phyloP scores from a whole-genome alignment of 2,329 filamentous ascomycete genomes.

The Xylaria sp. region DNA sequence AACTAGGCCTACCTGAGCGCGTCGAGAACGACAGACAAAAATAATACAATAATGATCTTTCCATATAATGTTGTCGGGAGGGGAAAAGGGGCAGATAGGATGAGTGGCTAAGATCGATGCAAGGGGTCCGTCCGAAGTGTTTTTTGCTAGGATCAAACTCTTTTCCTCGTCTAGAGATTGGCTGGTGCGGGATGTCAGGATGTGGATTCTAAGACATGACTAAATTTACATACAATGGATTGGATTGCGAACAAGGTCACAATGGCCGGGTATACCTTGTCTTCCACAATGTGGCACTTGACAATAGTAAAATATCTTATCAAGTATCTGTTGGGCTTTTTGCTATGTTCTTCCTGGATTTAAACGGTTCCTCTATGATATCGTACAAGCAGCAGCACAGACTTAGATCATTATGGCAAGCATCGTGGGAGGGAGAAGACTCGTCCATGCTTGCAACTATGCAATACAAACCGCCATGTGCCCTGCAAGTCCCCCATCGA shows the following conservation, averaged over 20 bases:
- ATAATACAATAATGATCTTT: background rate
- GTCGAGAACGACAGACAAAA: background rate
- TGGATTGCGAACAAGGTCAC: conserved; percentile 4
- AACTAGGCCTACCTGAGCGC: background rate
- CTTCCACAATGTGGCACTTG: conserved; percentile 19
- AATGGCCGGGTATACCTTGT: conserved; percentile 22
- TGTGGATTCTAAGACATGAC: conserved; percentile 19
- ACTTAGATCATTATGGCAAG: background rate
- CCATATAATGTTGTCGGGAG: conserved; percentile 6
- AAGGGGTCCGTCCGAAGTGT: background rate
- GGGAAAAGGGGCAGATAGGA: background rate
- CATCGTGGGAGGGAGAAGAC: conserved; percentile 6
- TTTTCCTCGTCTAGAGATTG: conserved; percentile 17
- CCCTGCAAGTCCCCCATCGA: conserved; percentile 14
- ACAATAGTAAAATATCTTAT: background rate
- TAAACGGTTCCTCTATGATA: background rate
- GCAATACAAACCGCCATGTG: conserved; percentile 27
- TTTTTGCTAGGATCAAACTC: conserved; percentile 6
- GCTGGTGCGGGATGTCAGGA: conserved; percentile 6
- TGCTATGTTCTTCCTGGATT: background rate
- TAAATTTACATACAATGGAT: conserved; percentile 22
- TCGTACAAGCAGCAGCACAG: conserved; percentile 7
- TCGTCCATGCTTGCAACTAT: conserved; percentile 23
- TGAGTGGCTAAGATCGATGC: conserved; percentile 12
- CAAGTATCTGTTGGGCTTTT: background rate